phyloP scores from a whole-genome alignment of 225 moss, liverwort and hornwort species.

The Takakia lepidozioides region DNA sequence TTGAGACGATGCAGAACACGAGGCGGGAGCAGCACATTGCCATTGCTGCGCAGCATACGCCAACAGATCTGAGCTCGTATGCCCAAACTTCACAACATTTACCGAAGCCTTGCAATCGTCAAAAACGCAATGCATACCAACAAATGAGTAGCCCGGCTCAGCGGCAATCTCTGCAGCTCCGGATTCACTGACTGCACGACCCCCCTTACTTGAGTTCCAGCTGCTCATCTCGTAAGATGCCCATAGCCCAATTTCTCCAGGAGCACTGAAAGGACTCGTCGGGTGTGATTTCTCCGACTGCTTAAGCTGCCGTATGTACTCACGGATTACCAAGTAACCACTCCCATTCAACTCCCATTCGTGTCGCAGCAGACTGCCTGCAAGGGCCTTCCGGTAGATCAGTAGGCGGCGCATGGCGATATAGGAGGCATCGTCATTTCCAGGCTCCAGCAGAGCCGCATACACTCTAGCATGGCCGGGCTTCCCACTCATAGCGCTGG shows the following conservation, averaged over 20 bases:
- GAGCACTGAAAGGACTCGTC: slow-evolving; percentile 76
- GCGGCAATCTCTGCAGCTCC: slow-evolving; percentile 32
- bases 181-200: slow-evolving; percentile 25
- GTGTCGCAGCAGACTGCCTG: slow-evolving; percentile 66
- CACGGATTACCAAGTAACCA: slow-evolving; percentile 88
- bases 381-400: slow-evolving; percentile 63
- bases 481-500: slow-evolving; percentile 16
- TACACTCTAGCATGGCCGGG: slow-evolving; percentile 50
- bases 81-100: slow-evolving; percentile 89
- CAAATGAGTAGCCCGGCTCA: slow-evolving; percentile 92
- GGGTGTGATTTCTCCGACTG: slow-evolving; percentile 71
- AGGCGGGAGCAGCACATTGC: slow-evolving; percentile 68
- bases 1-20: slow-evolving; percentile 62
- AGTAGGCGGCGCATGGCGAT: slow-evolving; percentile 68
- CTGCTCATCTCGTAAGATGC: slow-evolving; percentile 76
- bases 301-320: slow-evolving; percentile 71
- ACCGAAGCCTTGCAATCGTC: slow-evolving; percentile 96
- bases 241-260: slow-evolving; percentile 75
- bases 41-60: slow-evolving; percentile 86
- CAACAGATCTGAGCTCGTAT: slow-evolving; percentile 83
- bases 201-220: slow-evolving; percentile 56
- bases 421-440: slow-evolving; percentile 58
- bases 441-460: slow-evolving; percentile 77
- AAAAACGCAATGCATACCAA: slow-evolving; percentile 96
- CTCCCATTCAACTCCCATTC: slow-evolving; percentile 81